phyloP scores from a whole-genome alignment of 1,284 basidiomycete genomes.

The Spongiforma sp. region DNA sequence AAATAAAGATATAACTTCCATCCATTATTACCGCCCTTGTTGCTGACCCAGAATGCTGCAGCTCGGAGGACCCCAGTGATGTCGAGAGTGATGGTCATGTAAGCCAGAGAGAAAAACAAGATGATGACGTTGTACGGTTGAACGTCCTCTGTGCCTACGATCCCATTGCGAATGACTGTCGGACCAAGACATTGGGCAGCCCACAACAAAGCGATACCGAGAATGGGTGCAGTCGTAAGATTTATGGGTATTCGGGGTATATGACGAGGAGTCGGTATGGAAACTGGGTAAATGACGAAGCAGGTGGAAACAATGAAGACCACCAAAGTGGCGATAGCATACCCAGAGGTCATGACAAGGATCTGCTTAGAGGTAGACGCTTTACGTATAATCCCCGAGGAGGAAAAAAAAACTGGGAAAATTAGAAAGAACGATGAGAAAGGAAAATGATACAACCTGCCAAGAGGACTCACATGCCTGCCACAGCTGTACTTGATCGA shows the following conservation, averaged over 20 bases:
- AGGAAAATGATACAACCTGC: too few species aligned
- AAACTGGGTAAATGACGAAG: slow-evolving; percentile 70
- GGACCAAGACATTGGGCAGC: slow-evolving; percentile 76
- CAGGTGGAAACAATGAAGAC: slow-evolving; percentile 78
- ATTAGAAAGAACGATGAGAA: too few species aligned
- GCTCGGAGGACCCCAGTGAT: slow-evolving; percentile 87
- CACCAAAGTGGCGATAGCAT: slow-evolving; percentile 68
- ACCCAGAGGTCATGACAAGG: slow-evolving; percentile 47
- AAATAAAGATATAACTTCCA: slow-evolving; percentile 78
- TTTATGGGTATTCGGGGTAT: slow-evolving; percentile 57
- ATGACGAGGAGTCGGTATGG: slow-evolving; percentile 51
- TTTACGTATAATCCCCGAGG: not conserved
- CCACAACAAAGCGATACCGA: slow-evolving; percentile 81
- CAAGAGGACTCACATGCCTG: too few species aligned
- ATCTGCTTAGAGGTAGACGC: not conserved
- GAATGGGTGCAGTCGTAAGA: slow-evolving; percentile 77
- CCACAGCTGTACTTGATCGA: too few species aligned
- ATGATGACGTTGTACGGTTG: slow-evolving; percentile 94
- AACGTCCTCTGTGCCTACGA: slow-evolving; percentile 76
- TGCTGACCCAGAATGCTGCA: slow-evolving; percentile 88
- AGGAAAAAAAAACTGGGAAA: not conserved
- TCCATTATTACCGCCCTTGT: slow-evolving; percentile 75
- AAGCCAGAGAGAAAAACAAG: slow-evolving; percentile 91
- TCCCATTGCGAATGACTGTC: slow-evolving; percentile 68
- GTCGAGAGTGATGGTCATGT: slow-evolving; percentile 94